Base-by-base conservation (phyloP, 1,139 yeast species). In the Geotrichum bryndzae region DNA sequence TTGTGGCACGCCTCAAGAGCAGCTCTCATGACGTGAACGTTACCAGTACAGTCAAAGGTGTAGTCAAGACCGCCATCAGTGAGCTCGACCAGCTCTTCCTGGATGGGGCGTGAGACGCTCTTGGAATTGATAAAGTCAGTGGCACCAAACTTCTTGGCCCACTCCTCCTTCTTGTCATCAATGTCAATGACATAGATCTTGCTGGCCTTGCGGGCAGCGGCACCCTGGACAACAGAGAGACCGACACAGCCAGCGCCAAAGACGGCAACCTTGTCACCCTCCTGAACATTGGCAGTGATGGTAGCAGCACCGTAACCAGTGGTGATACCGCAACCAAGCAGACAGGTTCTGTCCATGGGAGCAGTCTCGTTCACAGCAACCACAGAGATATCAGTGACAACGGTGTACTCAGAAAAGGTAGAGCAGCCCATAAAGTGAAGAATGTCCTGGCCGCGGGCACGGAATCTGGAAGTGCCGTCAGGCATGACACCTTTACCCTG, bases 171-270 rank as follows among this genome's bases (percentile, higher is more conserved):
- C 72, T 82, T 80, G 70, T 87, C 87, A 72, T 91, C 94, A 74
- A 90, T 83, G 76, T 94, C 99, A 65, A 94, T 84, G 54, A 91
- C 94, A 70, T 90, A 87, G 77, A 94, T 88, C 76, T 84, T 83
- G 61, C 83, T 82, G 50, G 97, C 97, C 70, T 87, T 84, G 77
- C 94, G 86, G 70, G 84, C 83, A 61, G 81, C 83, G 59, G 97
- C 97, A 74, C 99, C 99, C 78, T 92, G 97, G 58, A 92, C 90
- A 53, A 90, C 98, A 15, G 97, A 87, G 69, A 95, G 82, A 65
- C 99, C 99, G 64, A 94, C 97, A 73, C 96, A 88, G 64, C 99
- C 99, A 66, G 96, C 96, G 75, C 99, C 99, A 72, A 95, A 94
- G 57, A 94, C 90, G 56, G 97, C 99, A 64, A 94, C 91, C 66